phyloP scores from a whole-genome alignment of 2,329 filamentous ascomycete genomes.

The Sarocladium oryzae region DNA sequence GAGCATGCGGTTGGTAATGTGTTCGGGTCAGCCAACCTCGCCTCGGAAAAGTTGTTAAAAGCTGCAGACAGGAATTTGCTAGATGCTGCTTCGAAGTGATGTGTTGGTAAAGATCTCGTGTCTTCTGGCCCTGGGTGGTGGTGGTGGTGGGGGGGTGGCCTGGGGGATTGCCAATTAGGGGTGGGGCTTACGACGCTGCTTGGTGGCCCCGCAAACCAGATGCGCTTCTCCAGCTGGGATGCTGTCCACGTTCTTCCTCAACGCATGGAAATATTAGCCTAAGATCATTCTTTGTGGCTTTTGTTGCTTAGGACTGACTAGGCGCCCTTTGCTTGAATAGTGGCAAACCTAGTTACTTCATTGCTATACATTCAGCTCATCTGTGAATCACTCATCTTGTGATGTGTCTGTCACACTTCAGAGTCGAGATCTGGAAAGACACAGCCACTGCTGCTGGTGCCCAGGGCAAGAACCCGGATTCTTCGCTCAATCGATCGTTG shows the following conservation, averaged over 20 bases:
- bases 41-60: neutral
- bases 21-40: neutral
- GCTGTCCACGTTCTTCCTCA: neutral
- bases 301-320: no score
- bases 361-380: no score
- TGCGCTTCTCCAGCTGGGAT: neutral
- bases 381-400: no score
- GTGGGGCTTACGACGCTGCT: conserved; percentile 5
- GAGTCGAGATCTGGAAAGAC: no score
- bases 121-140: neutral
- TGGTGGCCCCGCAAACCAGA: neutral
- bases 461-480: no score
- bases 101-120: neutral
- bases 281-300: neutral
- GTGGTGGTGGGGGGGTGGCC: neutral
- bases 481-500: no score
- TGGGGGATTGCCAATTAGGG: neutral
- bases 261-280: neutral
- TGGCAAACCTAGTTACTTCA: no score
- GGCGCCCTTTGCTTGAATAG: no score
- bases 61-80: neutral
- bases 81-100: neutral
- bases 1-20: neutral
- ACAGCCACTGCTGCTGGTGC: no score
- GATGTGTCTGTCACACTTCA: no score